Base-by-base conservation (phyloP, 2,329 filamentous ascomycete genomes). In the Trichoderma afroharzianum region DNA sequence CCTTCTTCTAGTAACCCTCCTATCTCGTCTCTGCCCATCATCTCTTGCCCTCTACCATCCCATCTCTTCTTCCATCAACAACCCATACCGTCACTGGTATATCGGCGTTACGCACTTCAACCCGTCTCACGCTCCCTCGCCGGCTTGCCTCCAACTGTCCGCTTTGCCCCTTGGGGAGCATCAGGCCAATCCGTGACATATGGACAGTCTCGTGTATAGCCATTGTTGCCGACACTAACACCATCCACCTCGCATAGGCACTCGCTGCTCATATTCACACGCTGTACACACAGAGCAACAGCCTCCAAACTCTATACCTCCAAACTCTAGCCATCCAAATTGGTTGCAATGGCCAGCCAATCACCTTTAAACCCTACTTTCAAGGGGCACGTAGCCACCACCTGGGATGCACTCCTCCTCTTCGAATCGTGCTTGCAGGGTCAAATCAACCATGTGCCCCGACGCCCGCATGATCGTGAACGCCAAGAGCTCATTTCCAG, bases 391-490 rank as follows among this genome's bases (percentile, higher is more conserved):
- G 86, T 94, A 63, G 83, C 84, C n/a, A 89, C 87, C 11, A 93
- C 92, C 0, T 85, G 89, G 63, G 93, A 97, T 82, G 94, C 93
- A 32, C 84, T 97, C 75, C 85, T 94, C 11, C 85, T 97, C 21
- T 93, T 97, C 77, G 93, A 97, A 80, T 92, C 90, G 9, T 93
- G 92, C 76, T 85, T 97, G 18, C 86, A 85, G 43, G 93, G 93
- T 12, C 83, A 86, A 24, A 83, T 95, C 9, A 87, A 87, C 63
- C 94, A 96, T 80, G 92, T 96, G 24, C 90, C 93, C 21, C 91
- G 95, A 63, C 88, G 95, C 68, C 95, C 95, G 1, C 93, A 97
- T 79, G 95, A 97, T 77, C 88, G 93, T 66, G 95, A 97, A 81
- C 88, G 94, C 66, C 85, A 86, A 28, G 86, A 89, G 24, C 88